Evolutionary conservation across 805 yeast genomes (phyloP), one percentile per base, ranked within the genome.

Genomic region (Yarrowia keelungensis): DNA sequence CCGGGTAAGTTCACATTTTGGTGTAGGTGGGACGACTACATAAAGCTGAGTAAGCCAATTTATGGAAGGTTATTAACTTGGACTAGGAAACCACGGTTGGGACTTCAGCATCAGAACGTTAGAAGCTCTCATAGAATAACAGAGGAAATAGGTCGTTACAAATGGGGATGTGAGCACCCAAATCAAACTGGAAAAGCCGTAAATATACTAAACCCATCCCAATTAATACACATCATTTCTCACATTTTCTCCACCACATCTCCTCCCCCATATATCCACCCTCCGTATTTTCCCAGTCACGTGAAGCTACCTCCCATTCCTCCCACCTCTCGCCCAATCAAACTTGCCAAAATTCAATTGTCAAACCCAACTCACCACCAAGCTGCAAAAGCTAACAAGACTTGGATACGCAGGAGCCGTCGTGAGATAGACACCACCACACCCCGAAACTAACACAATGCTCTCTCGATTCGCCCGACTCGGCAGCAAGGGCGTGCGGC

Each of bases 281-380:
- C 9, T n/a, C 0, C 15, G n/a, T n/a, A 5, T 38, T n/a, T 5
- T 26, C 26, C 35, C 8, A 15, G 65, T 59, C 65, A 59, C 65
- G 65, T 59, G 65, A 26, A 26, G 32, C 32, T 26, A 26, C 32
- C 32, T 26, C 32, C 36, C 35, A 8, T 35, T 45, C 8, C 42
- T 45, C 65, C 65, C 45, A 59, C 51, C 32, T 10, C 65, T 59
- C 65, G 65, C 65, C 65, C 65, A 59, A 59, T 59, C 65, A 59
- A 59, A 59, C 65, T 35, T 14, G 51, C 38, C 65, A 59, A 59
- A 59, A 59, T 59, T 59, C 51, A 59, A 36, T 59, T 59, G 65
- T 59, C 65, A 59, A 59, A 59, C 65, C 36, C 65, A 43, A 32
- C 49, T 43, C 38, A 12, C 3, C 39, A 19, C 47, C 32, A 26